Percentiles rank a stretch among this genome's conserved stretches.
These are phyloP conservation scores for Butyriboletus loyo DNA, from an alignment of 768 basidiomycete species.

Conservation along the genomic window DNA sequence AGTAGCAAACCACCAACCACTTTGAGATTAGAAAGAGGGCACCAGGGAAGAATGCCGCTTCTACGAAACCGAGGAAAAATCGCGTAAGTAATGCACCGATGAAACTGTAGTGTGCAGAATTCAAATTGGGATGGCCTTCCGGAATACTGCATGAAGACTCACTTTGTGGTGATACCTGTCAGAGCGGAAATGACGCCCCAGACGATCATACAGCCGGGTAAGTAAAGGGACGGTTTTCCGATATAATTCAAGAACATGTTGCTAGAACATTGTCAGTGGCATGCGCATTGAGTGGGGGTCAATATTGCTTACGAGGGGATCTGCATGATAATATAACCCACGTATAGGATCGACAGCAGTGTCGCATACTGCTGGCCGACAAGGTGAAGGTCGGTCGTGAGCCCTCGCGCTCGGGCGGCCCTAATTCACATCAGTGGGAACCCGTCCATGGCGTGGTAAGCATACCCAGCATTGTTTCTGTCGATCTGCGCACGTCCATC, in stretches of 20 bases:
- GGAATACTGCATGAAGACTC: neutral
- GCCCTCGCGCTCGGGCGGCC: slow-evolving; percentile 66
- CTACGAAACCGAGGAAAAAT: slow-evolving; percentile 56
- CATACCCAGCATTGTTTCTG: slow-evolving; percentile 65
- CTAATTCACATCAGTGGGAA: slow-evolving; percentile 32
- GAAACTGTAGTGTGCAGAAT: slow-evolving; percentile 31
- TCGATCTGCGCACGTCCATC: slow-evolving; percentile 46
- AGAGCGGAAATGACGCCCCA: slow-evolving; percentile 63
- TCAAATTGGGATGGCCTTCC: neutral
- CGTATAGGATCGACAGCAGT: slow-evolving; percentile 63
- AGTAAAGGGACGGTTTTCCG: slow-evolving; percentile 63
- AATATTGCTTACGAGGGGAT: slow-evolving; percentile 34
- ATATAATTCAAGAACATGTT: slow-evolving; percentile 70
- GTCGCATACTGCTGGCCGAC: slow-evolving; percentile 62
- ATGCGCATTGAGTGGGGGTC: neutral
- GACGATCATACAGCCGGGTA: slow-evolving; percentile 62
- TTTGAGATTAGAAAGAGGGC: slow-evolving; percentile 39
- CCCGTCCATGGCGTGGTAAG: neutral
- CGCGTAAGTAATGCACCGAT: slow-evolving; percentile 41
- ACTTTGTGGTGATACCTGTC: slow-evolving; percentile 38
- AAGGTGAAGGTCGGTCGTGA: slow-evolving; percentile 63
- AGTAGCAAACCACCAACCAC: slow-evolving; percentile 29
- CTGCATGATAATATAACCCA: slow-evolving; percentile 49
- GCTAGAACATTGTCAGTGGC: slow-evolving; percentile 33
- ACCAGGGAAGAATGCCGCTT: slow-evolving; percentile 46